phyloP scores from a whole-genome alignment of 495 filamentous ascomycete genomes.

The Achaetomiella virescens region DNA sequence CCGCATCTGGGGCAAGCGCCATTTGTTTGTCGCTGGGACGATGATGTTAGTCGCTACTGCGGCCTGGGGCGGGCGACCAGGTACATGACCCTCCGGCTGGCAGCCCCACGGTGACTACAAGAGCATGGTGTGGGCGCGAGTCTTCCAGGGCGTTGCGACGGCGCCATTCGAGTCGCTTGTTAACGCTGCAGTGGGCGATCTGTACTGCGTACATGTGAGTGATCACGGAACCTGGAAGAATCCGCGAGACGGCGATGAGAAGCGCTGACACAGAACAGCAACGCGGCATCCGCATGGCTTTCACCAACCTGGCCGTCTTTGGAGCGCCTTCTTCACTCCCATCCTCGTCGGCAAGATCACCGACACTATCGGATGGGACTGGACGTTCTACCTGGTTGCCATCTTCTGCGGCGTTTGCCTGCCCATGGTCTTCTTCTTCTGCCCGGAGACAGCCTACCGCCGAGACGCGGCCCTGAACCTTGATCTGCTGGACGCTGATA shows the following conservation, averaged over 20 bases:
- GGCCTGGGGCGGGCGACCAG: constrained; percentile 70
- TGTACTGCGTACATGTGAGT: constrained; percentile 72
- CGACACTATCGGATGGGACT: constrained; percentile 64
- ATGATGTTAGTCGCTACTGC: constrained; percentile 64
- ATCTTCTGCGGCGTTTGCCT: constrained; percentile 61
- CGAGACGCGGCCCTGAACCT: constrained; percentile 60
- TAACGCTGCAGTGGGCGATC: constrained; percentile 69
- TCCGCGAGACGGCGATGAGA: not conserved
- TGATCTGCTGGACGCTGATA: constrained; percentile 34
- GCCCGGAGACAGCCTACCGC: constrained; percentile 78
- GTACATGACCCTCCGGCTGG: constrained; percentile 23
- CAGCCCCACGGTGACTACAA: constrained; percentile 39
- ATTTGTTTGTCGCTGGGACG: constrained; percentile 76
- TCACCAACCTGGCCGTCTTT: constrained; percentile 82
- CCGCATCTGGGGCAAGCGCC: constrained; percentile 88
- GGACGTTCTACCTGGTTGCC: constrained; percentile 70
- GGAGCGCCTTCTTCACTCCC: constrained; percentile 87
- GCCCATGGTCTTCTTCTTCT: constrained; percentile 65
- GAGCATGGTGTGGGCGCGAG: constrained; percentile 66
- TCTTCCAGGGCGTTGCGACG: constrained; percentile 68
- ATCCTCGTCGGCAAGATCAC: constrained; percentile 86
- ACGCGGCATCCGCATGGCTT: constrained; percentile 82
- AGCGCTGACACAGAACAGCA: constrained; percentile 44
- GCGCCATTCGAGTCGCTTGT: constrained; percentile 73
- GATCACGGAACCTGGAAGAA: not conserved